Evolutionary conservation across 306 rosid genomes (phyloP), one percentile per base, ranked within the genome.

Genomic region (Vigna mungo): DNA sequence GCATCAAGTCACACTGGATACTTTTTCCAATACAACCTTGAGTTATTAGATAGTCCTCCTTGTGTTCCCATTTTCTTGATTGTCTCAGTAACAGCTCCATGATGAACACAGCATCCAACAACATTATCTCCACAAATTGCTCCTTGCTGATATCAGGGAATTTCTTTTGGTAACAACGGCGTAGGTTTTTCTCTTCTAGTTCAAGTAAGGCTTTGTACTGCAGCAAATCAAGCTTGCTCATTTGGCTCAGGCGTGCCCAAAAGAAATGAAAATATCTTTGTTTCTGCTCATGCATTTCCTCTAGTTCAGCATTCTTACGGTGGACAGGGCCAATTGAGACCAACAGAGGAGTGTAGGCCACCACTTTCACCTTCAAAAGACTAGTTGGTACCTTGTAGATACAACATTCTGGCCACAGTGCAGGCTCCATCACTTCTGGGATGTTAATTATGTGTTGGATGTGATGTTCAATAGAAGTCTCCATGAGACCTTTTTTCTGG

Each of bases 321-420:
- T 86, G 89, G 8, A 79, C 20, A 46, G 85, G 89, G 64, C 92
- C 92, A 20, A 88, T 88, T 41, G 92, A 88, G 36, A 85, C 44
- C n/a, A 84, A 21, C 13, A 72, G 80, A 52, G 89, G 91, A 34
- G 86, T 77, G 68, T 77, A 88, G 2, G 82, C 71, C 12, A 62
- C 80, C 1, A 48, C 44, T 6, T 86, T 84, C 34, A 75, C 84
- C 49, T 78, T 44, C 7, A 84, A 83, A 36, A 88, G 87, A 62
- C 41, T 84, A n/a, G 48, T 9, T 21, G 88, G 88, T 58, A 82
- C 79, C 60, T 81, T 75, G 56, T 88, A 79, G 77, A 88, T 82
- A 5, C 80, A 86, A 59, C 87, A 82, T 46, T 74, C 75, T 9
- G 67, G 68, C 70, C 83, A 59, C 18, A 14, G 1, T 4, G 72